phyloP scores from a whole-genome alignment of 352 stramenopile species.

The Heterotrichella gracilis region DNA sequence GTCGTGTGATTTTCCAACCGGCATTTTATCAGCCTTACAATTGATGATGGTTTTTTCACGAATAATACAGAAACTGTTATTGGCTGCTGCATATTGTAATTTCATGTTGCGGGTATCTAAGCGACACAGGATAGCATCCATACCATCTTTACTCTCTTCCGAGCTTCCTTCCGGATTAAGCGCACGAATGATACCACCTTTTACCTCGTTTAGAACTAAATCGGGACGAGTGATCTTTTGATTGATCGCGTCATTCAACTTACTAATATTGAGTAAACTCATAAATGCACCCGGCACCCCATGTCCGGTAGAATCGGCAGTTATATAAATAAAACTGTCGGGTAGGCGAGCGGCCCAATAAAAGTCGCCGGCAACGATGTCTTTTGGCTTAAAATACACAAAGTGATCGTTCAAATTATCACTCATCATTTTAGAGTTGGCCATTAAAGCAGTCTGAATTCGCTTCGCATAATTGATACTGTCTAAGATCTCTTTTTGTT shows the following conservation, averaged over 20 bases:
- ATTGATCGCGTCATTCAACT: background rate
- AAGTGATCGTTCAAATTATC: constrained; percentile 2
- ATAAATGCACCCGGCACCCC: background rate
- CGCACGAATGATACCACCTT: background rate
- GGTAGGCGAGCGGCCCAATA: background rate
- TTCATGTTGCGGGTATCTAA: background rate
- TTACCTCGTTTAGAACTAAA: background rate
- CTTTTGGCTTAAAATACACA: constrained; percentile 3
- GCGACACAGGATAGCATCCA: background rate
- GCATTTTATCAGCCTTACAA: background rate
- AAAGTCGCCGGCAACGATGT: background rate
- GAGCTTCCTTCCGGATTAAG: background rate
- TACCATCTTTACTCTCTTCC: background rate
- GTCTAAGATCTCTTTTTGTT: constrained; percentile 3
- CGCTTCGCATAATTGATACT: background rate
- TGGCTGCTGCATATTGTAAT: background rate
- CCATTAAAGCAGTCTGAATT: background rate
- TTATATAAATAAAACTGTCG: background rate
- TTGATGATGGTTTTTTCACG: background rate
- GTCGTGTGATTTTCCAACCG: background rate
- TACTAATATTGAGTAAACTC: background rate
- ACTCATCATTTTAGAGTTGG: background rate
- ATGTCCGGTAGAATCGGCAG: background rate
- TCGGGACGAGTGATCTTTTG: background rate
- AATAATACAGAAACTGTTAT: background rate